These are phyloP conservation scores for Metschnikowia proteae DNA, from an alignment of 805 yeast species.

Conservation along the genomic window DNA sequence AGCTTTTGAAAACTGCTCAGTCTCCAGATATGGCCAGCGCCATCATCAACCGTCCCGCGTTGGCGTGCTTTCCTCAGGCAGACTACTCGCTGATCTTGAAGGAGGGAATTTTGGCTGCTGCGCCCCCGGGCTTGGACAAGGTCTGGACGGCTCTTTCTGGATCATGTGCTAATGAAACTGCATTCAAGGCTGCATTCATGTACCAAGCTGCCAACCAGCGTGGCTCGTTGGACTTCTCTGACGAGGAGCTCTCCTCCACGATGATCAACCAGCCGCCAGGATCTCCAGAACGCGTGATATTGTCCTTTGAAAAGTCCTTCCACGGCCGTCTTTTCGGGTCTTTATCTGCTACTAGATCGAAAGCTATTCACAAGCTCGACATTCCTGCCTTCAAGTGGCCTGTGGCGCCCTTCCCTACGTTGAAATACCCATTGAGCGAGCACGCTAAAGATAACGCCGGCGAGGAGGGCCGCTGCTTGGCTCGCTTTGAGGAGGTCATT, in stretches of 20 bases:
- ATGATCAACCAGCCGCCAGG: conserved; percentile 54
- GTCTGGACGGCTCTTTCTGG: conserved; percentile 68
- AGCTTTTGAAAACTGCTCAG: conserved; percentile 33
- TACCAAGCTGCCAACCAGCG: conserved; percentile 55
- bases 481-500: conserved; percentile 38
- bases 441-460: conserved; percentile 36
- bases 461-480: conserved; percentile 48
- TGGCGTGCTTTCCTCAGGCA: conserved; percentile 59
- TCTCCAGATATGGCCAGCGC: conserved; percentile 41
- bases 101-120: conserved; percentile 54
- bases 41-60: conserved; percentile 41
- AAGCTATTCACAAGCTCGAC: conserved; percentile 55
- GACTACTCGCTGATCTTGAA: conserved; percentile 48
- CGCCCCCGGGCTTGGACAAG: conserved; percentile 57
- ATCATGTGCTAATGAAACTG: conserved; percentile 68
- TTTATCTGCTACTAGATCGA: conserved; percentile 52
- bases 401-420: conserved; percentile 43
- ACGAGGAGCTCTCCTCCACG: conserved; percentile 44
- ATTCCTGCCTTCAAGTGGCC: conserved; percentile 63
- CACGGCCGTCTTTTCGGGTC: conserved; percentile 58
- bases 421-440: conserved; percentile 40
- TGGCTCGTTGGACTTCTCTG: conserved; percentile 42
- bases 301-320: conserved; percentile 53
- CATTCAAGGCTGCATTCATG: conserved; percentile 69
- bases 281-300: conserved; percentile 48